These are phyloP conservation scores for bread wheat (Triticum aestivum) DNA, from an alignment of 176 grass and related monocot genomes.

Conservation along the genomic window DNA sequence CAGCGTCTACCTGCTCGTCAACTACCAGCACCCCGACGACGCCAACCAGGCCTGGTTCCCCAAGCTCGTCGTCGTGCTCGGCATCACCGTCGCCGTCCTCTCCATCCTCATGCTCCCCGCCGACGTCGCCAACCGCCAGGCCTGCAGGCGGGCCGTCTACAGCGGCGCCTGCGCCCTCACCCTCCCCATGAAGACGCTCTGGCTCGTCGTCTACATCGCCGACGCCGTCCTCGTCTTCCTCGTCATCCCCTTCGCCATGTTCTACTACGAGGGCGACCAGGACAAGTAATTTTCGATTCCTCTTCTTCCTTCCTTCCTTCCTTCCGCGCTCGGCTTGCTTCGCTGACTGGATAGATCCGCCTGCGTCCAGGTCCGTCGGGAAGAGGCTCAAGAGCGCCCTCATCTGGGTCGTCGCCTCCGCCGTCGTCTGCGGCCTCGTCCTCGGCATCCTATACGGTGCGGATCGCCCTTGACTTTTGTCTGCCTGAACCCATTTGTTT, in stretches of 20 bases:
- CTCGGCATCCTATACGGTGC: conserved; percentile 93
- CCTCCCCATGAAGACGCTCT: conserved; percentile 92
- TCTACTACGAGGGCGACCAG: conserved; percentile 99
- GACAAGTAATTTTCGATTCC: conserved; percentile 53
- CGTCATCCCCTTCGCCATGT: conserved; percentile 94
- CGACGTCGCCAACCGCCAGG: conserved; percentile 86
- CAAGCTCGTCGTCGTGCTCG: conserved; percentile 85
- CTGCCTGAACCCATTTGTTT: neutral
- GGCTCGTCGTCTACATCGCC: conserved; percentile 78
- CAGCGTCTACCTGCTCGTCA: conserved; percentile 90
- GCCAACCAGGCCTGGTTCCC: conserved; percentile 97
- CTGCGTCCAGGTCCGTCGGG: conserved; percentile 55
- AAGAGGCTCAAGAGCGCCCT: conserved; percentile 86
- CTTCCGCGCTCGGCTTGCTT: neutral
- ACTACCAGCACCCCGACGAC: conserved; percentile 99
- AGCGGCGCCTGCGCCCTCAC: conserved; percentile 78
- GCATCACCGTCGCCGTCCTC: conserved; percentile 86
- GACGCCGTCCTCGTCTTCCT: conserved; percentile 97
- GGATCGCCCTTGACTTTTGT: neutral
- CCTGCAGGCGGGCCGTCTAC: conserved; percentile 70
- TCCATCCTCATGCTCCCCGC: conserved; percentile 99
- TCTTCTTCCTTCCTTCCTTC: neutral
- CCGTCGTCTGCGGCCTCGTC: conserved; percentile 73
- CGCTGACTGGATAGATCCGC: conserved; percentile 31
- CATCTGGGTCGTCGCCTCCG: conserved; percentile 76